Conservation (phyloP, 2,329 filamentous ascomycete species). For the Colletotrichum gigasporum region DNA sequence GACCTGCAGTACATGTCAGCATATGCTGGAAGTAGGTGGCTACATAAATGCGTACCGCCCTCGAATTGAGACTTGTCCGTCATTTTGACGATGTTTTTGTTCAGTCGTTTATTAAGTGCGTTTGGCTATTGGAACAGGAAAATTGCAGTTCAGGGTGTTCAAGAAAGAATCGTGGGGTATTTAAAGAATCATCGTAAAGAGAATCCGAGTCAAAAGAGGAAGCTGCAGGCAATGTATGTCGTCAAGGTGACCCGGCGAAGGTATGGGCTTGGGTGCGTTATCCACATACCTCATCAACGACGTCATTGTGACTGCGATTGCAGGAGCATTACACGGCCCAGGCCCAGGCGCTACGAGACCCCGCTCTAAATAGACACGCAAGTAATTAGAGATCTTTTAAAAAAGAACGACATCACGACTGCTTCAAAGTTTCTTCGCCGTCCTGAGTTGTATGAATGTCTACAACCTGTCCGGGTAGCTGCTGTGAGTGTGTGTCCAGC, state of each 20-base stretch:
- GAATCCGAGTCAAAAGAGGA: neutral
- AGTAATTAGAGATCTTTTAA: too few relatives aligned
- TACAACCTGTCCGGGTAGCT: too few relatives aligned
- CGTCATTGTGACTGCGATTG: conserved; percentile 30
- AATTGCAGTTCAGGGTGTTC: neutral
- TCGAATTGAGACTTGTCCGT: conserved; percentile 34
- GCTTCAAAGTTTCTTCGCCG: too few relatives aligned
- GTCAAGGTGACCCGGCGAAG: neutral
- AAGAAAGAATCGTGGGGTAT: neutral
- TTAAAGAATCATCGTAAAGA: neutral
- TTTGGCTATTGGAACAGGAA: neutral
- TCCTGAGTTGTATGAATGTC: too few relatives aligned
- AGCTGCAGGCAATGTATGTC: neutral
- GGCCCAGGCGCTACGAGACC: neutral
- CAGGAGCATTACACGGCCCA: conserved; percentile 14
- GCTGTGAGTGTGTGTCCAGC: too few relatives aligned
- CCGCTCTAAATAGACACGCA: neutral
- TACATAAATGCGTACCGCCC: conserved; percentile 11
- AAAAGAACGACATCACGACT: too few relatives aligned
- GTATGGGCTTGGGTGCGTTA: neutral
- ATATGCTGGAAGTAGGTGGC: neutral
- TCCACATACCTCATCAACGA: conserved; percentile 31
- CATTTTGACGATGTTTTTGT: neutral
- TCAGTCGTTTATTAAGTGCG: neutral
- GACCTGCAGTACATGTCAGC: conserved; percentile 39